Base-by-base conservation (phyloP, 441 rosid genomes). In the Manihot esculenta region DNA sequence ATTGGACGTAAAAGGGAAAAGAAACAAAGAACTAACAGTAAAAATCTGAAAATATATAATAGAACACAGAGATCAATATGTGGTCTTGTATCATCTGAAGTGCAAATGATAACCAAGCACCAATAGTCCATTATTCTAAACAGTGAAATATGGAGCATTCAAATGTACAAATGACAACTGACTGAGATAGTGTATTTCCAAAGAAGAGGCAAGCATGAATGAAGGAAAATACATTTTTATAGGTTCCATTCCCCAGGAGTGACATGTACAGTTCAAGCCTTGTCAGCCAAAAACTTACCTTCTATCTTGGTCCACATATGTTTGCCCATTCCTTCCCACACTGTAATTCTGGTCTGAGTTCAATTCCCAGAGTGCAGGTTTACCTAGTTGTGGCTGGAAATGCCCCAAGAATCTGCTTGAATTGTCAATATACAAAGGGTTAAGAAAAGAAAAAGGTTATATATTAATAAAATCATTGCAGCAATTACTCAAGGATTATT, bases 311-410 rank as follows among this genome's bases (percentile, higher is more conserved):
- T 79, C 89, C 30, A 74, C 62, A 75, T 80, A 75, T 21, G 79
- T 87, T 74, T 82, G 86, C 63, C 92, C 96, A 84, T 84, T 90
- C 77, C 80, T 83, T 75, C 86, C 85, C 67, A 82, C 87, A 65
- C 68, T 72, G 66, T 80, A 84, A 70, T 85, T 88, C 80, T 85
- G 91, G 79, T 89, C 93, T 41, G 92, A 88, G 78, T 83, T 85
- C 84, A 96, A 77, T 83, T 96, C 98, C 99, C 99, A 93, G 62
- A 93, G 78, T 8, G 92, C 94, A 66, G 91, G 93, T 75, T 77
- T 88, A 72, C 87, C 94, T 44, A 81, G 84, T 66, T 85, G 96
- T 63, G 96, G 98, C 80, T 82, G 96, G 85, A 91, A 90, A 76
- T 89, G 85, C 53, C 99, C 99, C 77, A 96, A 84, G 82, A 96